Evolutionary conservation across 2,329 filamentous ascomycete genomes (phyloP), one percentile per base, ranked within the genome.

Genomic region (Aureobasidium sp.): DNA sequence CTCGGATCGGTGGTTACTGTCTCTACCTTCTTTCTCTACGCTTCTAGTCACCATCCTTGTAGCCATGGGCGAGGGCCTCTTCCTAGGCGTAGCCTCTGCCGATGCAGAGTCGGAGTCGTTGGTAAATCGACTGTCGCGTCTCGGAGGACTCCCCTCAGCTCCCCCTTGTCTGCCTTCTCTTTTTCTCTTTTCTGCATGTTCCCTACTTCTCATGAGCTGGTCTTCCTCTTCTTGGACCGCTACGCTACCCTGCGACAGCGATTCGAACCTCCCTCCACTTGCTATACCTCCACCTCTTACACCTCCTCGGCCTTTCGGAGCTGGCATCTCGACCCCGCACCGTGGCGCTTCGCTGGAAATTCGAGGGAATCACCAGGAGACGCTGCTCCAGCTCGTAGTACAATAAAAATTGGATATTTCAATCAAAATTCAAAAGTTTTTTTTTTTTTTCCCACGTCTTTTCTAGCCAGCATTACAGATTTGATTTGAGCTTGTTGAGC

Each of bases 251-350:
- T 11, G 29, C 36, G 32, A 32, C 16, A n/a, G 32, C 34, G 13
- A 36, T 10, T 36, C 34, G 34, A 36, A 36, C 34, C 34, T 36
- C 7, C 34, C 34, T 36, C 21, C 25, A n/a, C n/a, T n/a, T 44
- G 53, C 53, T 57, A 57, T 44, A 57, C 53, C 53, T n/a, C 53
- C 53, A 11, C 53, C 53, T 57, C 53, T 57, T 4, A 11, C 16
- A 4, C 53, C 53, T 42, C 53, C 53, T 57, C 53, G 53, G 53
- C 53, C 37, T 57, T 25, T 57, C 36, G 53, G 53, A 57, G 53
- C 53, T 57, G 53, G 53, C 53, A 57, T 57, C 53, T 57, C 53
- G 53, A 44, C 53, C 53, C 53, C 36, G 53, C 53, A 57, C 53
- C 53, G 53, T 57, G 53, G 53, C 53, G 29, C 53, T 30, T 57